phyloP scores from a whole-genome alignment of 345 rosid genomes.

The Garcia nutans region DNA sequence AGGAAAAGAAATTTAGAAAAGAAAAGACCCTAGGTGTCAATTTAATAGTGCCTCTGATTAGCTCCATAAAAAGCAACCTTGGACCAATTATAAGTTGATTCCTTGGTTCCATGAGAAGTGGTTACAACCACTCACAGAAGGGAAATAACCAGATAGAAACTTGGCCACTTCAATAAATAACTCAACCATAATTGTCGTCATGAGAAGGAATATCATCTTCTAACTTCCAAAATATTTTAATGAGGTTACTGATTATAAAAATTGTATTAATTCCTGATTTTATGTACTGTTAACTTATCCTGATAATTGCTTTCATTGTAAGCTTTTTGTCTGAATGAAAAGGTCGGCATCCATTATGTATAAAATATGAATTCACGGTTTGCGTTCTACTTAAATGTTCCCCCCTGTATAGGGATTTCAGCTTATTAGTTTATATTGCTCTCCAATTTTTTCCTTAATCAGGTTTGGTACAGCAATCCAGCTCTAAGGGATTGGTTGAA shows the following conservation, averaged over 20 bases:
- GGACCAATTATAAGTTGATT: not conserved
- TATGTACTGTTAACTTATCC: not conserved
- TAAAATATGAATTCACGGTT: not conserved
- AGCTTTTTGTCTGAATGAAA: not conserved
- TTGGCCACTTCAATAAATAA: not conserved
- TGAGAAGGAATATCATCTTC: not conserved
- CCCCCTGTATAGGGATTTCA: not conserved
- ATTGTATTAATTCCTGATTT: not conserved
- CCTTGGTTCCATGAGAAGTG: not conserved
- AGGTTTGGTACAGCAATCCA: slow-evolving; percentile 91
- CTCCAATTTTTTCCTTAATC: slow-evolving; percentile 19
- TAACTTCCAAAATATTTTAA: not conserved
- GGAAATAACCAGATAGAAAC: not conserved
- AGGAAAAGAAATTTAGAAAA: slow-evolving; percentile 1
- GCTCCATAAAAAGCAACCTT: not conserved
- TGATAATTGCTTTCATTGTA: not conserved
- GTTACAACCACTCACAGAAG: not conserved
- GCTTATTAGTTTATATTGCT: not conserved
- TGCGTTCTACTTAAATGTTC: not conserved
- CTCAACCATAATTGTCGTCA: not conserved
- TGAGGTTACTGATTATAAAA: not conserved
- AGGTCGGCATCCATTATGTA: not conserved
- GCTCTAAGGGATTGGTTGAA: slow-evolving; percentile 77
- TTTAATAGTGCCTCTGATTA: not conserved
- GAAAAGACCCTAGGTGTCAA: not conserved